Evolutionary conservation across 2,329 filamentous ascomycete species (phyloP).

Genomic region (Fusarium dlaminii): DNA sequence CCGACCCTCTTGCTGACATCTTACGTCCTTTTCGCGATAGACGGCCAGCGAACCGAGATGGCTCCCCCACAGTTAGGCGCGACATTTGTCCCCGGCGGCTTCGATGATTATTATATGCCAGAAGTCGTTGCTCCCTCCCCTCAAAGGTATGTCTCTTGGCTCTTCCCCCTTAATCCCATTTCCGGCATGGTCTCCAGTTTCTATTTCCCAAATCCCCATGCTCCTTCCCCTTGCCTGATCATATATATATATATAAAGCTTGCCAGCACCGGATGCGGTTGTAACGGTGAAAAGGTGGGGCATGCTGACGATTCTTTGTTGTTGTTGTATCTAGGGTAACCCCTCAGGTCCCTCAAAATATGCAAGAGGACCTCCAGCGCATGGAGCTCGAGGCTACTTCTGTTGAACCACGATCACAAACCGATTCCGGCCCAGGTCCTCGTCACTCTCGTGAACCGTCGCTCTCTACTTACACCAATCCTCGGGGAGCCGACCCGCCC

Average conservation of each 20-base stretch:
- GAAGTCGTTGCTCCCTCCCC: slow-evolving; percentile 67
- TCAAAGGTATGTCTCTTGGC: slow-evolving; percentile 60
- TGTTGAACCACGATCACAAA: slow-evolving; percentile 49
- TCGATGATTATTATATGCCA: slow-evolving; percentile 70
- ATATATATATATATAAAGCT: slow-evolving; percentile 29
- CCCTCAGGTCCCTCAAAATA: slow-evolving; percentile 95
- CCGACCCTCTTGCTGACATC: slow-evolving; percentile 45
- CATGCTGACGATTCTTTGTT: slow-evolving; percentile 51
- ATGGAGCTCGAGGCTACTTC: slow-evolving; percentile 82
- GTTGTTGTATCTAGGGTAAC: slow-evolving; percentile 73
- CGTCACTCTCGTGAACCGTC: slow-evolving; percentile 56
- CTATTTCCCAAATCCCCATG: slow-evolving; percentile 29
- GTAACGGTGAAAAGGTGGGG: slow-evolving; percentile 47
- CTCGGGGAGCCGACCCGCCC: slow-evolving; percentile 42
- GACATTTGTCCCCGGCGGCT: slow-evolving; percentile 67
- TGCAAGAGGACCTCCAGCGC: slow-evolving; percentile 92
- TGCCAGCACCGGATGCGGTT: slow-evolving; percentile 39
- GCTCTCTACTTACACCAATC: slow-evolving; percentile 52
- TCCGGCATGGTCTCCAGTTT: slow-evolving; percentile 27
- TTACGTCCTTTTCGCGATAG: slow-evolving; percentile 43
- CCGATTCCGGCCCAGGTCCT: slow-evolving; percentile 45
- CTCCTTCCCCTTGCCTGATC: slow-evolving; percentile 23
- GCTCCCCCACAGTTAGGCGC: slow-evolving; percentile 56
- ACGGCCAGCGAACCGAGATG: slow-evolving; percentile 42
- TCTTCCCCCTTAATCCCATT: slow-evolving; percentile 27